Base-by-base conservation (phyloP, 2,329 filamentous ascomycete genomes). In the Fusarium albidum region DNA sequence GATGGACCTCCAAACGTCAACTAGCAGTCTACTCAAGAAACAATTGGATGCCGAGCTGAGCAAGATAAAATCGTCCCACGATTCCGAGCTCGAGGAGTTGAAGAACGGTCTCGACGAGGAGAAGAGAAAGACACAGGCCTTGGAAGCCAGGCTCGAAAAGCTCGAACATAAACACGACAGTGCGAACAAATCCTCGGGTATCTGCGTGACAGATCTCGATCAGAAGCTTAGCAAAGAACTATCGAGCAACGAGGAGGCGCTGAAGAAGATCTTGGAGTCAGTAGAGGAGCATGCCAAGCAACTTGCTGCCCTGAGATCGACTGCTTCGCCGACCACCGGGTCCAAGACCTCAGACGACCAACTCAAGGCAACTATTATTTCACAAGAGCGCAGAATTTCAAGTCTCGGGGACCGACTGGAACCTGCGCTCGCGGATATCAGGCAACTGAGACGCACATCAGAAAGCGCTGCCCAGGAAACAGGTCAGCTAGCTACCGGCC, bases 101-200 rank as follows among this genome's bases (percentile, higher is more conserved):
- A 47, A 37, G 40, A 42, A 44, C 6, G 49, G 35, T 28, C 49
- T 68, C 12, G 40, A 52, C 14, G 46, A 58, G 11, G 53, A 65
- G 21, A 52, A 32, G 17, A 42, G 48, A 28, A 59, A 54, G 47
- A 55, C 35, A 13, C 38, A 48, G 9, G 31, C 43, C 7, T 31
- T 66, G 26, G 52, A 67, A 43, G 49, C 63, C 15, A 62, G 46
- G 18, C 25, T 62, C 15, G 54, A 61, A 6, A 46, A 32, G 9
- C 57, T 75, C 7, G 65, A 69, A 33, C 51, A 52, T 9, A 65
- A 63, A 26, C 47, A 69, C 8, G 64, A 70, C 9, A 57, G 69
- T 3, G 32, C 44, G 26, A 28, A 49, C 28, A 40, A 49, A 13
- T 28, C 18, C 9, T 37, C 31, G 15, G 26, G 32, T 25, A 29